Evolutionary conservation across 768 basidiomycete genomes (phyloP).

Genomic region (Leccinum variicolor): DNA sequence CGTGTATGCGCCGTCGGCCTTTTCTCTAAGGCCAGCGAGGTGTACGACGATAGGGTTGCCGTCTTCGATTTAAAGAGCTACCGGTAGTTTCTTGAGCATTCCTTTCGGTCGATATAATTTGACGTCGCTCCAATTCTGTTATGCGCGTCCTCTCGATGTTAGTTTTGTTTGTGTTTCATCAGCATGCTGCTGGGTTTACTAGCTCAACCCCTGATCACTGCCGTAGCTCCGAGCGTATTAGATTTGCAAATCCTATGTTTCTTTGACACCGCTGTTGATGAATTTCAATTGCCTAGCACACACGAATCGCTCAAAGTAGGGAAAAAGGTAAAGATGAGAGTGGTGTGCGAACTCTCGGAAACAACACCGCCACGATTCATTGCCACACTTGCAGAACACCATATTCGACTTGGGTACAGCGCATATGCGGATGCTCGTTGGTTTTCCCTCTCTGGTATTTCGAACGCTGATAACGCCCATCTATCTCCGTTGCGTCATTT

Average conservation of each 20-base stretch:
- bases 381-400: conserved; percentile 69
- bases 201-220: conserved; percentile 79
- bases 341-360: conserved; percentile 74
- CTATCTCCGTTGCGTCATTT: neutral
- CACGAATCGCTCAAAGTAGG: conserved; percentile 53
- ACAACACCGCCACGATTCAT: conserved; percentile 78
- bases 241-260: conserved; percentile 88
- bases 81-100: too few species aligned
- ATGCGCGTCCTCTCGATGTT: too few species aligned
- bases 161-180: conserved; percentile 49
- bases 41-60: too few species aligned
- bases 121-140: too few species aligned
- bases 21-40: too few species aligned
- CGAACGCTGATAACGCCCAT: neutral
- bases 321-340: conserved; percentile 76
- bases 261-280: conserved; percentile 87
- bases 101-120: too few species aligned
- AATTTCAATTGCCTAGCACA: conserved; percentile 59
- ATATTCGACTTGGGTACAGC: conserved; percentile 51
- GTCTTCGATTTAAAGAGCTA: too few species aligned
- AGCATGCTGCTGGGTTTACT: conserved; percentile 81
- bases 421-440: neutral
- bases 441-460: neutral
- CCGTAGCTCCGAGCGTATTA: conserved; percentile 66
- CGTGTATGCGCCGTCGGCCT: too few species aligned